Evolutionary conservation across 768 basidiomycete species (phyloP), one percentile per base, ranked within the genome.

Genomic region (Russula compacta): DNA sequence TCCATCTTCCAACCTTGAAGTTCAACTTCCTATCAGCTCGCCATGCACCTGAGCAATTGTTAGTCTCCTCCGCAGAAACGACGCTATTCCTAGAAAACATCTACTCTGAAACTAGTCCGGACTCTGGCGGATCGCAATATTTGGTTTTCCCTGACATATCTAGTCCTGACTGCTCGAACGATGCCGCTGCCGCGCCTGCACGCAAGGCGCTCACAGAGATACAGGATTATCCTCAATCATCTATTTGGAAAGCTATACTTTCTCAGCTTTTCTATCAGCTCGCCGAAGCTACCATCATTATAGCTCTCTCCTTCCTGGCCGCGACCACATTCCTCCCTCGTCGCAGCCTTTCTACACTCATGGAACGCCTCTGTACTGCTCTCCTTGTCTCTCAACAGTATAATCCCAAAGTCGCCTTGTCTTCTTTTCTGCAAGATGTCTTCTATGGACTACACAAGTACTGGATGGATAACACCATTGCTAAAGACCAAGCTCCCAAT

Each of bases 341-440:
- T 48, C 39, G 14, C 24, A 49, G 17, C 44, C 56, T 63, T 14
- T 19, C 33, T 10, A 63, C 57, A 1, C 32, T 63, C 43, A 11
- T 49, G 33, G 61, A 58, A 42, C 51, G 61, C 52, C 33, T 49
- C 40, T 63, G 46, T 40, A 63, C 46, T 7, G 52, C 61, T 38
- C 40, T 58, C n/a, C 43, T 58, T 19, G 53, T 63, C n/a, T 43
- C 38, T 51, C 35, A 52, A 52, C 52, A 49, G 9, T 58, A 58
- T 47, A 49, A 10, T 38, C 38, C 33, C 1, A 63, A 58, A 24
- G 57, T 8, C 3, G 52, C 61, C 9, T 32, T 63, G 7, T 63
- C 61, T 14, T 53, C 61, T n/a, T 63, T 63, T 8, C n/a, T 63
- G 29, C 56, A 58, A 12, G 61, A 63, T 14, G 24, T 58, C 33